phyloP scores from a whole-genome alignment of 495 filamentous ascomycete species.

The Tuber umbilicatum region DNA sequence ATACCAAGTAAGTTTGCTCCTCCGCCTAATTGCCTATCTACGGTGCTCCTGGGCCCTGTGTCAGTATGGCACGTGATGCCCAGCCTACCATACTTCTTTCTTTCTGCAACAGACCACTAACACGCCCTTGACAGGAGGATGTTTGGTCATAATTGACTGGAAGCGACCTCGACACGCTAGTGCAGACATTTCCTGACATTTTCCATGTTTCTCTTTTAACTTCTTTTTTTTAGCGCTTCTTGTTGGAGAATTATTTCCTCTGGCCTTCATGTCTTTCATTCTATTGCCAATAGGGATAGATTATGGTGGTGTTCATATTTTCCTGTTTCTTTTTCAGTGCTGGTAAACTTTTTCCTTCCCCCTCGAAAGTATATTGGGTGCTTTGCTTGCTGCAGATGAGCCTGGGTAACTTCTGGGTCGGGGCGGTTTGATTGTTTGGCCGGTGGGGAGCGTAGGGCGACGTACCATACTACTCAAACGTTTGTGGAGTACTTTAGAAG shows the following conservation, averaged over 20 bases:
- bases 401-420: not conserved
- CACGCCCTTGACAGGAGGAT: constrained; percentile 55
- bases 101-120: constrained; percentile 4
- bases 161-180: not conserved
- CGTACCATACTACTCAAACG: not conserved
- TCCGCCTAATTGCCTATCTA: not conserved
- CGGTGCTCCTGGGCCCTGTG: not conserved
- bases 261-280: constrained; percentile 16
- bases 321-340: constrained; percentile 19
- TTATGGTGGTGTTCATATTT: constrained; percentile 7
- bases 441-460: not conserved
- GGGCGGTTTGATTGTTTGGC: not conserved
- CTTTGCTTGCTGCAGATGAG: not conserved
- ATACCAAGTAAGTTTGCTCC: constrained; percentile 64
- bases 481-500: not conserved
- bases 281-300: constrained; percentile 9
- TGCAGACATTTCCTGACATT: not conserved
- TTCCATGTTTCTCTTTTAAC: constrained; percentile 12
- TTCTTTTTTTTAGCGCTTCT: constrained; percentile 23
- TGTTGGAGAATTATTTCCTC: constrained; percentile 23
- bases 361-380: not conserved
- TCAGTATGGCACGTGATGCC: not conserved
- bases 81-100: constrained; percentile 1
- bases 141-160: constrained; percentile 67
- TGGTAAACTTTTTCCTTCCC: constrained; percentile 21